Evolutionary conservation across 805 yeast species (phyloP), one percentile per base, ranked within the genome.

Genomic region (Lachancea quebecensis): DNA sequence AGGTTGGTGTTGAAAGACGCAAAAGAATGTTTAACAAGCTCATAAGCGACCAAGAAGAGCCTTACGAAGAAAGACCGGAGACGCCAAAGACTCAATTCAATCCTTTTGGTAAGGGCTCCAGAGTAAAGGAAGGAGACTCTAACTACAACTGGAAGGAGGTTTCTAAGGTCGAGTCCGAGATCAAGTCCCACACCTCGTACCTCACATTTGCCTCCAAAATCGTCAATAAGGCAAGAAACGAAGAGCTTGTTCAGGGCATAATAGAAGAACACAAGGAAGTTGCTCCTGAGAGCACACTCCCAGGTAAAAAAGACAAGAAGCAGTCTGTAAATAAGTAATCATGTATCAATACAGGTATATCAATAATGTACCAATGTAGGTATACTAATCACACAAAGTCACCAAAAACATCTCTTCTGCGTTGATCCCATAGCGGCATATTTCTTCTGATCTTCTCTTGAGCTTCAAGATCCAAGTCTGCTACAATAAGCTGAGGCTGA

Each of bases 101-200:
- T 62, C 97, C 98, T 4, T 93, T 93, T 70, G 98, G 99, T 2
- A 84, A 80, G 59, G 97, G 98, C 11, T 67, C 74, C 50, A 76
- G 96, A 52, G 75, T 93, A 34, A 76, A 73, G 55, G 97, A 91
- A 67, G 99, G 99, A 44, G 97, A 91, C 58, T 77, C 71, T 4
- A 74, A 73, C 2, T 93, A 71, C 61, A 67, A 77, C 27, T 93
- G 99, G 99, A 69, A 72, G 46, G 74, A 86, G 53, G 93, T 90
- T n/a, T 79, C 95, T 14, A 82, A 80, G 61, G 71, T 81, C 8
- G 99, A 91, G 62, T 57, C 81, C 2, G 98, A 93, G 60, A 72
- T 91, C 55, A 91, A 91, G 67, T 82, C 89, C 6, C 99, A 93
- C 57, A 93, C 99, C 0, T 87, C 96, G 0, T 93, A 88, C 60